Evolutionary conservation across 1,284 basidiomycete genomes (phyloP), one percentile per base, ranked within the genome.

Genomic region (Tranzscheliella williamsii): DNA sequence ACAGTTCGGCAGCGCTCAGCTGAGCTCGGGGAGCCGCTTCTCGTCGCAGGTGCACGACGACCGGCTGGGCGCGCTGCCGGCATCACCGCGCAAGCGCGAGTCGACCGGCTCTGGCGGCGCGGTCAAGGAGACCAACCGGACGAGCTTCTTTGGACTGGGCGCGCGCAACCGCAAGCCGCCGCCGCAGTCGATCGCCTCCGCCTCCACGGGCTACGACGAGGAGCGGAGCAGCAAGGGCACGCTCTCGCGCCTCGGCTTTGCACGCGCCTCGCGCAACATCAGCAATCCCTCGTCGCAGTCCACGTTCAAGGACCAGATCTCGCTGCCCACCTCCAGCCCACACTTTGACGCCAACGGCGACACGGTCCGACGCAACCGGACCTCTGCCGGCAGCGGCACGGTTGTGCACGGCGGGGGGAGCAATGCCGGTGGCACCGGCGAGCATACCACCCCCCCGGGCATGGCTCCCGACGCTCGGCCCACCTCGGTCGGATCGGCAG

Each of bases 231-330:
- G 31, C 48, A 60, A 67, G 36, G 69, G 67, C 11, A 72, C 69
- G 2, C 49, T 72, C 1, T 68, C 62, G 24, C 42, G 67, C n/a
- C 64, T 72, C 15, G 69, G 69, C 1, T 58, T 72, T 24, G 50
- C 52, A 15, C 51, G 67, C 20, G 52, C 52, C 44, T 61, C 53
- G 37, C 23, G 46, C 3, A 50, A 57, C 26, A 55, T 58, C 37
- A 56, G 44, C 39, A 38, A 42, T 21, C 64, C 53, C 27, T 41
- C 48, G 22, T 49, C 42, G 27, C 49, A 58, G 41, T 51, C 39
- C 20, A 67, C 57, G 35, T 38, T 72, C 33, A 73, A 73, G 60
- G 57, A 65, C n/a, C 65, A 74, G 45, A 76, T 76, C 27, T 75
- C 72, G 38, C 43, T 73, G 42, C 74, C 74, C 6, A 75, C 70